Evolutionary conservation across 1,284 basidiomycete genomes (phyloP), one percentile per base, ranked within the genome.

Genomic region (Rhodotorula sp.): DNA sequence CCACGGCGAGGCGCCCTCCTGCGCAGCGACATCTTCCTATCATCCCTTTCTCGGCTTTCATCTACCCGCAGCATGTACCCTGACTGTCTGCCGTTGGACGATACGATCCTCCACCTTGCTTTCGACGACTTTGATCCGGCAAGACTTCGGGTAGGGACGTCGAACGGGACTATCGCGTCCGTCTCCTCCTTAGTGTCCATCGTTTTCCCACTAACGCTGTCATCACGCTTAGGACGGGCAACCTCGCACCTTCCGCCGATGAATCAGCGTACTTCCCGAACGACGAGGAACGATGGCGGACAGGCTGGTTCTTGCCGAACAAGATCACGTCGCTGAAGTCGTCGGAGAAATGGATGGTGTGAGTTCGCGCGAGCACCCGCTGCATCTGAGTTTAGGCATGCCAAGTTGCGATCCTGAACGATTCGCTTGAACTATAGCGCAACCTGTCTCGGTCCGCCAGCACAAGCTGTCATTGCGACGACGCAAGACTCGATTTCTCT

Each of bases 241-340:
- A 61, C 22, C 34, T 73, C 20, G 53, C 53, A 0, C 51, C 71
- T 2, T 19, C 30, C 7, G 17, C 36, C 0, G 62, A 72, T 9
- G 66, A 61, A 24, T 32, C 22, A 4, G 55, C 49, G 22, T 67
- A 63, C 32, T 75, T 62, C 34, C 74, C 74, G 13, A 71, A 73
- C 65, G 74, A 75, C 68, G 71, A 70, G 52, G 60, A 71, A 24
- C 62, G 64, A 1, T 75, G 64, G 56, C 54, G 74, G 34, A 71
- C 65, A 17, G 59, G 60, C 30, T 73, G 67, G 68, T 49, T 61
- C 36, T 63, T 70, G n/a, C 59, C 68, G 30, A 54, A 49, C 32
- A 60, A 62, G 49, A 66, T 75, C 46, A 75, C 74, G 0, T 65
- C 62, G 2, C 54, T 75, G 3, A 24, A 61, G 13, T 66, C 71